Conservation (phyloP, 2,329 filamentous ascomycete genomes). For the Hypoxylon sp. region DNA sequence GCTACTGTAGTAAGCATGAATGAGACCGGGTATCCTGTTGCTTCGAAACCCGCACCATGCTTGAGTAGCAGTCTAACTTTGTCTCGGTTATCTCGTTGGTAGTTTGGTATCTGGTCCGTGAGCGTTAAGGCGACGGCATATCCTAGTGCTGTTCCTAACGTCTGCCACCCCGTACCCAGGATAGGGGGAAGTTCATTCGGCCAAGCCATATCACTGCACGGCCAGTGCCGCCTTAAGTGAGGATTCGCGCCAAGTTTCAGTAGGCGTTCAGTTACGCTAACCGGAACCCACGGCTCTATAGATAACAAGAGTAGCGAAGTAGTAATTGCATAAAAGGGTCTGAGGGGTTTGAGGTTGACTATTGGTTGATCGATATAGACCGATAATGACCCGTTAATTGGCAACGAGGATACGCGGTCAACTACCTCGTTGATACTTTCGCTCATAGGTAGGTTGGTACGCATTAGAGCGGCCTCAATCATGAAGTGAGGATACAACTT, state of each 20-base stretch:
- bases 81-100: neutral
- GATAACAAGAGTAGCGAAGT: neutral
- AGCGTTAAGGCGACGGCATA: neutral
- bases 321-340: no score
- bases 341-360: neutral
- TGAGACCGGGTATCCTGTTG: constrained; percentile 1
- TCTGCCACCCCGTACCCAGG: neutral
- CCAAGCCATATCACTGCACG: neutral
- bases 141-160: neutral
- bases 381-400: neutral
- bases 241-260: constrained; percentile 1
- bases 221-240: neutral
- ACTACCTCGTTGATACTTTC: neutral
- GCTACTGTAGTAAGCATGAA: neutral
- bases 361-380: neutral
- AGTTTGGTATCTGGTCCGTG: neutral
- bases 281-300: constrained; percentile 5
- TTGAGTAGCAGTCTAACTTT: neutral
- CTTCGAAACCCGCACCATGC: constrained; percentile 3
- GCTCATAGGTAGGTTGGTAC: neutral
- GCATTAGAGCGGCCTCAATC: neutral
- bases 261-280: neutral
- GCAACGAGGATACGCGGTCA: neutral
- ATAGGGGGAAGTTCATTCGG: neutral
- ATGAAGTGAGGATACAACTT: neutral